phyloP scores from a whole-genome alignment of 495 filamentous ascomycete species.

The Tuber calosporum region DNA sequence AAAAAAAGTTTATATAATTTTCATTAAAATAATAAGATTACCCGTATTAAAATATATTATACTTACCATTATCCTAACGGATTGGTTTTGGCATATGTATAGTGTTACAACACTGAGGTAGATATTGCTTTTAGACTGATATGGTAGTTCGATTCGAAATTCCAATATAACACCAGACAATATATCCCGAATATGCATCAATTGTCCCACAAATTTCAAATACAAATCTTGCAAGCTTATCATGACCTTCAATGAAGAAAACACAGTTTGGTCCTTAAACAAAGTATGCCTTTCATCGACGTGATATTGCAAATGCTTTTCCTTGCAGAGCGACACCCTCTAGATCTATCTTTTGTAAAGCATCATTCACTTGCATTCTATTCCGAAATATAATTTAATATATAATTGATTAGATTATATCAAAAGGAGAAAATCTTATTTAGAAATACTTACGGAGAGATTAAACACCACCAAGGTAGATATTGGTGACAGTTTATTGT shows the following conservation, averaged over 20 bases:
- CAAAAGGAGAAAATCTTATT: too few species aligned
- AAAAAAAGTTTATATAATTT: too few species aligned
- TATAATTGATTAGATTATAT: too few species aligned
- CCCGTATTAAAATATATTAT: too few species aligned
- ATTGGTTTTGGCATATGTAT: too few species aligned
- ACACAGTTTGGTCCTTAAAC: constrained; percentile 10
- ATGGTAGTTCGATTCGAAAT: too few species aligned
- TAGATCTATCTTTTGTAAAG: background rate
- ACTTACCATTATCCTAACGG: too few species aligned
- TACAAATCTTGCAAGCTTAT: constrained; percentile 11
- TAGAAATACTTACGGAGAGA: constrained; percentile 4
- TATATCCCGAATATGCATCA: constrained; percentile 18
- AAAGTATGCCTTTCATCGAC: background rate
- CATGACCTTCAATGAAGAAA: constrained; percentile 7
- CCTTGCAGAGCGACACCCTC: background rate
- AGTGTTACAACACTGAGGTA: too few species aligned
- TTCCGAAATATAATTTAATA: too few species aligned
- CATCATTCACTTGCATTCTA: background rate
- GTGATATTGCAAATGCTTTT: background rate
- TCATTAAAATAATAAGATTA: too few species aligned
- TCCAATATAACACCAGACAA: constrained; percentile 7
- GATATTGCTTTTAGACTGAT: too few species aligned
- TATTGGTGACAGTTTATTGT: constrained; percentile 8
- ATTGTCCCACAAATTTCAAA: constrained; percentile 23
- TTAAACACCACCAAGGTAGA: background rate